Percentiles rank a stretch among this genome's conserved stretches.
phyloP scores from a whole-genome alignment of 208 protist species.

The Acanthamoeba triangularis region DNA sequence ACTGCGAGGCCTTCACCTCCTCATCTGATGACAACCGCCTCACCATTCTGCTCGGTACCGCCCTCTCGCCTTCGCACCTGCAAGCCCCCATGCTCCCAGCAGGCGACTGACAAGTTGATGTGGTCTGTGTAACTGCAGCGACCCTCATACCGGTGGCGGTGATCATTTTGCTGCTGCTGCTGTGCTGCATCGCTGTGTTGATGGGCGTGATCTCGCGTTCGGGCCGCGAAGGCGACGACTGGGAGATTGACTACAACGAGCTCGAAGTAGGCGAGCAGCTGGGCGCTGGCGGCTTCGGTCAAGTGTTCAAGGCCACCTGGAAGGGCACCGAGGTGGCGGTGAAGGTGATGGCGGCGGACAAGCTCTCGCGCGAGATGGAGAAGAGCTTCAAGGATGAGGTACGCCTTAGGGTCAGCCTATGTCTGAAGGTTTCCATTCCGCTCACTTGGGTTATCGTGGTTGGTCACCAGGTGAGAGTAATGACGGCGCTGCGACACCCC shows the following conservation, averaged over 20 bases:
- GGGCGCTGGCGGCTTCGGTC: neutral
- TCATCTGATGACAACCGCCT: neutral
- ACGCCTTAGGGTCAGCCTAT: too few species aligned
- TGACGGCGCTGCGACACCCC: too few species aligned
- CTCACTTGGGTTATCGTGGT: too few species aligned
- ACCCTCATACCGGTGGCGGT: neutral
- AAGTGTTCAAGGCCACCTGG: neutral
- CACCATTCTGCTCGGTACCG: neutral
- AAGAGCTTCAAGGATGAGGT: too few species aligned
- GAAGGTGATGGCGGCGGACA: too few species aligned
- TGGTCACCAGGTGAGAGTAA: too few species aligned
- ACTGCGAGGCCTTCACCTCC: neutral
- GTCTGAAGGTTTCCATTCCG: too few species aligned
- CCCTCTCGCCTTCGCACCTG: neutral
- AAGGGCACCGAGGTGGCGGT: too few species aligned
- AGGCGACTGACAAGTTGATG: too few species aligned
- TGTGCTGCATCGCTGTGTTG: neutral
- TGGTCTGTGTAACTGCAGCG: neutral
- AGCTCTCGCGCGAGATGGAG: too few species aligned
- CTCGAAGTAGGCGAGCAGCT: conserved; percentile 35
- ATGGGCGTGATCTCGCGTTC: neutral
- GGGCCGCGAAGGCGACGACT: neutral
- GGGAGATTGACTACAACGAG: conserved; percentile 50
- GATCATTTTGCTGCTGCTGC: neutral
- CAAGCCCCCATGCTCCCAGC: too few species aligned